phyloP scores from a whole-genome alignment of 169 alveolate species.

The Plasmodium falciparum region DNA sequence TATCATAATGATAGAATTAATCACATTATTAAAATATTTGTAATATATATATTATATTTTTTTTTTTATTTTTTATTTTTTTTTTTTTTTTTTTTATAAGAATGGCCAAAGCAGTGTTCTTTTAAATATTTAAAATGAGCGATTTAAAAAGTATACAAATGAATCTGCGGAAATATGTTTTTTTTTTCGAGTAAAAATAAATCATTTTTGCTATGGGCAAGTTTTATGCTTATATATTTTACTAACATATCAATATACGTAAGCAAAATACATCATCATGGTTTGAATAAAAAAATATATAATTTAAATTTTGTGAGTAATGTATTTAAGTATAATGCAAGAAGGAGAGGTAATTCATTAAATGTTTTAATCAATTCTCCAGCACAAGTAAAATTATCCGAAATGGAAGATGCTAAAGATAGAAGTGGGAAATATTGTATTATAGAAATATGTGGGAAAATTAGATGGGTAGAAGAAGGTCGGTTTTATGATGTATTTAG shows the following conservation, averaged over 20 bases:
- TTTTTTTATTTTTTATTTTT: too few species aligned
- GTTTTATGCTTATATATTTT: slow-evolving; percentile 15
- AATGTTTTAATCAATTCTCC: slow-evolving; percentile 82
- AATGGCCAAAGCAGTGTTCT: too few species aligned
- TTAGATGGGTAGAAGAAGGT: slow-evolving; percentile 89
- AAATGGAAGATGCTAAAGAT: slow-evolving; percentile 84
- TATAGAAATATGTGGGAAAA: slow-evolving; percentile 86
- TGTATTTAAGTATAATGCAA: neutral
- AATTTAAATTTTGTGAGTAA: slow-evolving; percentile 20
- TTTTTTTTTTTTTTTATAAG: too few species aligned
- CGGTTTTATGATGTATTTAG: slow-evolving; percentile 89
- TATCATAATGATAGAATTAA: too few species aligned
- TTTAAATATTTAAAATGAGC: too few species aligned
- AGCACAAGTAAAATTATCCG: slow-evolving; percentile 84
- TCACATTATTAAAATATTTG: too few species aligned
- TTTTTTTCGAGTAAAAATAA: slow-evolving; percentile 4
- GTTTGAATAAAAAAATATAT: slow-evolving; percentile 6
- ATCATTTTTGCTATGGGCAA: neutral
- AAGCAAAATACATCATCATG: neutral
- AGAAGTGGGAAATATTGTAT: slow-evolving; percentile 87
- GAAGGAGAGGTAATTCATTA: slow-evolving; percentile 17
- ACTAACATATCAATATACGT: neutral
- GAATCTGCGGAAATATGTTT: slow-evolving; percentile 58
- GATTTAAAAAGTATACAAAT: slow-evolving; percentile 2
- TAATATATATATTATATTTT: too few species aligned